phyloP scores from a whole-genome alignment of 495 filamentous ascomycete species.

The Amniculicola lignicola region DNA sequence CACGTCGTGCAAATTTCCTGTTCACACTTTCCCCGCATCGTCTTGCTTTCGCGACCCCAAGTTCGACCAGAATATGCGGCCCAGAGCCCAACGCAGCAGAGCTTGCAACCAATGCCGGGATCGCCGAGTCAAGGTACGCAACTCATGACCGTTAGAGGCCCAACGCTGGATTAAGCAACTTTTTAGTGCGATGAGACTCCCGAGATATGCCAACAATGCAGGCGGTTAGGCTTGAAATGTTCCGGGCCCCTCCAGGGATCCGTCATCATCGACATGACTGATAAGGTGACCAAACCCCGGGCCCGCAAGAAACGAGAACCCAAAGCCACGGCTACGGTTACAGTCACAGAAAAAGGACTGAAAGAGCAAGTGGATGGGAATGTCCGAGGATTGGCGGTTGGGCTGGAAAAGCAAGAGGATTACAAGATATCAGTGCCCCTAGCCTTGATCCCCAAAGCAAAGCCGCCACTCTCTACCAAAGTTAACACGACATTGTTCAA shows the following conservation, averaged over 20 bases:
- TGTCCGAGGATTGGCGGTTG: neutral
- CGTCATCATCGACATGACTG: conserved; percentile 32
- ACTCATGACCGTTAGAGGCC: neutral
- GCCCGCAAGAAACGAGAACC: conserved; percentile 16
- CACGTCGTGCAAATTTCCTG: conserved; percentile 21
- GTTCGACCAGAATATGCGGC: conserved; percentile 3
- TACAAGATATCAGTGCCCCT: no score
- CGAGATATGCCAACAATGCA: conserved; percentile 20
- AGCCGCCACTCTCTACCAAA: neutral
- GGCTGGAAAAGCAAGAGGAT: neutral
- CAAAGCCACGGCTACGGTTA: neutral
- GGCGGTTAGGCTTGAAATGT: conserved; percentile 18
- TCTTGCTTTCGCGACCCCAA: neutral
- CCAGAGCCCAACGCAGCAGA: conserved; percentile 27
- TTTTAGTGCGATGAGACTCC: conserved; percentile 27
- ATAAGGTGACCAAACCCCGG: conserved; percentile 23
- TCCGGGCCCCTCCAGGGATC: conserved; percentile 23
- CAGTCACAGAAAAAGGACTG: neutral
- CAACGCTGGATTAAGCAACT: conserved; percentile 1
- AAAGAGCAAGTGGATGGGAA: neutral
- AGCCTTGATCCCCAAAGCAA: neutral
- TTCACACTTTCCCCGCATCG: conserved; percentile 1
- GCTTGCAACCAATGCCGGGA: conserved; percentile 27
- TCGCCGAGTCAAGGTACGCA: conserved; percentile 25
- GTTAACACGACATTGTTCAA: neutral